phyloP scores from a whole-genome alignment of 768 basidiomycete genomes.

The Guyanaporus albipodus region DNA sequence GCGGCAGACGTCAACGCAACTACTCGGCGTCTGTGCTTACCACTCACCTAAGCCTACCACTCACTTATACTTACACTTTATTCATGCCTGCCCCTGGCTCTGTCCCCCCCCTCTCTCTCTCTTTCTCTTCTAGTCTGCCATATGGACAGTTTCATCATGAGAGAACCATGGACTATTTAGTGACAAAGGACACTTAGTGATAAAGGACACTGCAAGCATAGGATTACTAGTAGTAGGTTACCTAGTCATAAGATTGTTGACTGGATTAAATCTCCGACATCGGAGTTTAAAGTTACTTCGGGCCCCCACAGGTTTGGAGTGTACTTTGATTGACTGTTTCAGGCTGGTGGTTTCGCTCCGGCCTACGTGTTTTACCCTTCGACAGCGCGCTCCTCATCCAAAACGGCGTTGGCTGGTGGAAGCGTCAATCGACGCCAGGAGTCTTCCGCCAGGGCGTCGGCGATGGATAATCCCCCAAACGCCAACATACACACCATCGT shows the following conservation, averaged over 20 bases:
- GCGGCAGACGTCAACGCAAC: not conserved
- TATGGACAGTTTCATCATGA: too few species aligned
- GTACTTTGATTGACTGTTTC: constrained; percentile 21
- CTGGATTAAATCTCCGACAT: constrained; percentile 13
- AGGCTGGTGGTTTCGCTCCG: constrained; percentile 31
- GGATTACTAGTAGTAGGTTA: not conserved
- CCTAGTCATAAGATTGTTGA: too few species aligned
- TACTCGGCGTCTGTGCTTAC: not conserved
- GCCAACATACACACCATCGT: constrained; percentile 90
- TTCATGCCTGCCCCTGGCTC: too few species aligned
- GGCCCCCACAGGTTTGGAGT: constrained; percentile 14
- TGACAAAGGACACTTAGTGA: too few species aligned
- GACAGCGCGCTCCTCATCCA: constrained; percentile 30
- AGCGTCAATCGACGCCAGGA: constrained; percentile 67
- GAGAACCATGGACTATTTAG: too few species aligned
- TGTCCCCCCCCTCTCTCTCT: too few species aligned
- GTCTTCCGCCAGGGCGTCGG: constrained; percentile 72
- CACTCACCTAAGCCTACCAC: not conserved
- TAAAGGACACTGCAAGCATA: not conserved
- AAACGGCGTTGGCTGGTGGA: constrained; percentile 72
- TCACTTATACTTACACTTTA: not conserved
- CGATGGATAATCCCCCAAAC: constrained; percentile 82
- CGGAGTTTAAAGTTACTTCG: constrained; percentile 19
- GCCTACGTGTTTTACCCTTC: constrained; percentile 34
- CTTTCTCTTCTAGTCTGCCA: too few species aligned